Conservation (phyloP, 345 rosid species). For the Linum tenue region DNA sequence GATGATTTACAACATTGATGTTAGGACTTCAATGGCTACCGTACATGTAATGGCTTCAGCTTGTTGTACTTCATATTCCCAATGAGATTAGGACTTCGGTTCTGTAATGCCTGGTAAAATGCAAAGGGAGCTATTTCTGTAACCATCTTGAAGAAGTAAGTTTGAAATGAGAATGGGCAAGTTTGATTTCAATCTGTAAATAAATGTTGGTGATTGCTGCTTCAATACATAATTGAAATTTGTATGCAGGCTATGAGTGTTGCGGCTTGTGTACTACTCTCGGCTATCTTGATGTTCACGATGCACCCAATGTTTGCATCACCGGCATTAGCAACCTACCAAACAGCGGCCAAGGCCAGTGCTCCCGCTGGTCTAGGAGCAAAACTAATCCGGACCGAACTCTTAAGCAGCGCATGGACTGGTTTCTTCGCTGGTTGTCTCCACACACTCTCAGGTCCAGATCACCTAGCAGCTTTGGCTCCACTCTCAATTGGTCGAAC, state of each 20-base stretch:
- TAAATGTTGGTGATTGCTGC: not conserved
- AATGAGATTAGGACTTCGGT: not conserved
- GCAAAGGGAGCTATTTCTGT: no score
- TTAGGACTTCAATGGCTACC: no score
- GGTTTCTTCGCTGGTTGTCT: conserved; percentile 95
- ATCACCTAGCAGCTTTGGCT: conserved; percentile 95
- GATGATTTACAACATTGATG: no score
- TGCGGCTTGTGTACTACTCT: conserved; percentile 43
- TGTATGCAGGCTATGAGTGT: conserved; percentile 37
- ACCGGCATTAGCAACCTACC: conserved; percentile 73
- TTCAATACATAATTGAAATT: not conserved
- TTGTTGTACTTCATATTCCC: not conserved
- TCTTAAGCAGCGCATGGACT: conserved; percentile 80
- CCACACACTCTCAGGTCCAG: conserved; percentile 92
- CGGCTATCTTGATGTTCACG: conserved; percentile 41
- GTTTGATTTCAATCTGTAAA: not conserved
- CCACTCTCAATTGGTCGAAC: conserved; percentile 92
- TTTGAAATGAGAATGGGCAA: not conserved
- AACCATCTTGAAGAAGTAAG: no score
- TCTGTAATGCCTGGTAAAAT: no score
- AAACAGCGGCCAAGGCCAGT: conserved; percentile 7
- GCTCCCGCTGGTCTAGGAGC: conserved; percentile 41
- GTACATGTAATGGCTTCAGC: no score
- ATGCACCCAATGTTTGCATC: conserved; percentile 64
- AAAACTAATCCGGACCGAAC: conserved; percentile 42